These are phyloP conservation scores for Pleurotus djamor DNA, from an alignment of 768 basidiomycete species.

Conservation along the genomic window DNA sequence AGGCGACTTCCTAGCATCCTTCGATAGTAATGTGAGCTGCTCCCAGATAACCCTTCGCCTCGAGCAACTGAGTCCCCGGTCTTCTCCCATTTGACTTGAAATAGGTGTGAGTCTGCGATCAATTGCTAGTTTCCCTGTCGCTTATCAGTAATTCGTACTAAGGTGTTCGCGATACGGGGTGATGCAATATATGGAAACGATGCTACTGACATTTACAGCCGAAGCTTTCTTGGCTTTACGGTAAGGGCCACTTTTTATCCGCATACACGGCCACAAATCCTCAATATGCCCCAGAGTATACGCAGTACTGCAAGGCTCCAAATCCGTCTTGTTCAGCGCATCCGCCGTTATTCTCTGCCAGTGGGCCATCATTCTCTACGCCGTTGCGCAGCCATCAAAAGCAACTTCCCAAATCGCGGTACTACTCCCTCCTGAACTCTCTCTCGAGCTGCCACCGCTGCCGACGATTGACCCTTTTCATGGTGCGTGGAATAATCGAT, in stretches of 20 bases:
- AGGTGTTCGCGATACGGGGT: conserved; percentile 10
- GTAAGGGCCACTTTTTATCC: not conserved
- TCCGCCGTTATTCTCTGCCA: conserved; percentile 3
- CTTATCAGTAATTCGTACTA: not conserved
- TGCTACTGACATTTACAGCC: conserved; percentile 9
- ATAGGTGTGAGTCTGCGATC: not conserved
- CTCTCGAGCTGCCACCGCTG: not conserved
- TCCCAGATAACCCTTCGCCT: too few relatives aligned
- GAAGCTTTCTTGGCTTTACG: conserved; percentile 7
- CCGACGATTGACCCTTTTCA: conserved; percentile 9
- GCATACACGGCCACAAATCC: too few relatives aligned
- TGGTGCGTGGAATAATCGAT: not conserved
- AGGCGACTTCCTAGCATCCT: too few relatives aligned
- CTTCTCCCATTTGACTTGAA: not conserved
- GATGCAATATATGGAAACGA: conserved; percentile 9
- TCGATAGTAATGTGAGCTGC: not conserved
- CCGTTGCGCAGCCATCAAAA: conserved; percentile 1
- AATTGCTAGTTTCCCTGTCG: not conserved
- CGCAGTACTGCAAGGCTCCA: conserved; percentile 3
- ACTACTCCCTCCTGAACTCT: not conserved
- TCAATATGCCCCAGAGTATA: not conserved
- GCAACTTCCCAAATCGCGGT: conserved; percentile 4
- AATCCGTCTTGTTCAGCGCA: not conserved
- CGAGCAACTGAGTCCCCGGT: too few relatives aligned
- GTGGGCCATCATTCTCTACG: conserved; percentile 5